These are phyloP conservation scores for Tetracladium marchalianum DNA, from an alignment of 495 filamentous ascomycete species.

Conservation along the genomic window DNA sequence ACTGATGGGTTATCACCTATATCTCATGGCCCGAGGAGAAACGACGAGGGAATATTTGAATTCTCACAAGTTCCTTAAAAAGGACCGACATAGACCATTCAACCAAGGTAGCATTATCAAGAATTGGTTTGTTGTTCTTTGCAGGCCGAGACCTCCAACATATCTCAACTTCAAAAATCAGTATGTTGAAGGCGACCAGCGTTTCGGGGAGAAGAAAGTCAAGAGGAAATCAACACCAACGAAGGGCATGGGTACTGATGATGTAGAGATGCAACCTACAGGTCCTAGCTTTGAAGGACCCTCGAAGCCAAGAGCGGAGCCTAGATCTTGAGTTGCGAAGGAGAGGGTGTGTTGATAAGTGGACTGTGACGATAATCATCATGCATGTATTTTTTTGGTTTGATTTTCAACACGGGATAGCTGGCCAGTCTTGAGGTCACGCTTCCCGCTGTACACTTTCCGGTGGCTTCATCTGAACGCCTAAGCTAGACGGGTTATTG, in stretches of 20 bases:
- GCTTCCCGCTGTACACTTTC: too few relatives aligned
- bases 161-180: slow-evolving; percentile 78
- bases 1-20: slow-evolving; percentile 79
- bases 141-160: slow-evolving; percentile 75
- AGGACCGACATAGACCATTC: slow-evolving; percentile 86
- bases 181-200: slow-evolving; percentile 76
- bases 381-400: neutral
- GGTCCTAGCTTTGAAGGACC: slow-evolving; percentile 17
- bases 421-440: too few relatives aligned
- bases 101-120: slow-evolving; percentile 64
- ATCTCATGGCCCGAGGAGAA: slow-evolving; percentile 80
- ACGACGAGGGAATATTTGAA: slow-evolving; percentile 95
- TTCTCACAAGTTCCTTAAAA: slow-evolving; percentile 85
- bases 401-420: neutral
- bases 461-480: too few relatives aligned
- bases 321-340: neutral
- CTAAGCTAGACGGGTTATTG: too few relatives aligned
- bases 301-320: slow-evolving; percentile 1
- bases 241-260: slow-evolving; percentile 33
- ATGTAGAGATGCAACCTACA: slow-evolving; percentile 48
- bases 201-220: slow-evolving; percentile 55
- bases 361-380: neutral
- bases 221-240: slow-evolving; percentile 30
- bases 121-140: slow-evolving; percentile 76
- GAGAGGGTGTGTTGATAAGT: neutral